Conservation (phyloP, 2,329 filamentous ascomycete genomes). For the Diaporthe sp. region DNA sequence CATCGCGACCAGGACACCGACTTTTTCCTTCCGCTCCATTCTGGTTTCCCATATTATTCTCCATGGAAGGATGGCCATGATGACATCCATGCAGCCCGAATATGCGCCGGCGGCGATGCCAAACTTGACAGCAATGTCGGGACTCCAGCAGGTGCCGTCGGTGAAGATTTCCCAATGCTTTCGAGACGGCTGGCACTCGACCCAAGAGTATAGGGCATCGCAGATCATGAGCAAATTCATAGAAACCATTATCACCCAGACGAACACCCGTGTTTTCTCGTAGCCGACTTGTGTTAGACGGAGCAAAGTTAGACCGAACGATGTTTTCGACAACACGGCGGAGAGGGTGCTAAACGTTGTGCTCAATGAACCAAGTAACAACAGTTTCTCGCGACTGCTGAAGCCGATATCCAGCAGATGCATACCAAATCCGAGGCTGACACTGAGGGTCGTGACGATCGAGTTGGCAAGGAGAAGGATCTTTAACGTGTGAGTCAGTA, state of each 20-base stretch:
- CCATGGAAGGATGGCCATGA: constrained; percentile 42
- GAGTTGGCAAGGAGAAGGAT: constrained; percentile 3
- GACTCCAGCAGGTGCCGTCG: constrained; percentile 47
- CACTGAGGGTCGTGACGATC: not conserved
- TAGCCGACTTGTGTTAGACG: constrained; percentile 46
- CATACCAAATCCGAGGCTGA: constrained; percentile 30
- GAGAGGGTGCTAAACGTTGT: constrained; percentile 45
- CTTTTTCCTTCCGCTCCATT: constrained; percentile 40
- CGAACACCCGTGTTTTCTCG: constrained; percentile 44
- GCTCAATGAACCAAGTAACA: not conserved
- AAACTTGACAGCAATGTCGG: constrained; percentile 43
- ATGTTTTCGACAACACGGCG: constrained; percentile 53
- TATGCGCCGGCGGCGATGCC: constrained; percentile 43
- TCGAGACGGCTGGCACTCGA: constrained; percentile 49
- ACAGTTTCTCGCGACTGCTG: not conserved
- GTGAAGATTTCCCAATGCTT: constrained; percentile 46
- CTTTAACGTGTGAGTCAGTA: not conserved
- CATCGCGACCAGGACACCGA: constrained; percentile 41
- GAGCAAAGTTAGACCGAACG: constrained; percentile 54
- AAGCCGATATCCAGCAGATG: not conserved
- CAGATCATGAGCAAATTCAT: constrained; percentile 50
- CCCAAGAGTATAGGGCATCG: constrained; percentile 47
- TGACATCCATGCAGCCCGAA: constrained; percentile 42
- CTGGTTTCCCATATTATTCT: constrained; percentile 39
- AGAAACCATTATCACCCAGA: constrained; percentile 52